Conservation (phyloP, 2,329 filamentous ascomycete genomes). For the Verticillium nubilum region DNA sequence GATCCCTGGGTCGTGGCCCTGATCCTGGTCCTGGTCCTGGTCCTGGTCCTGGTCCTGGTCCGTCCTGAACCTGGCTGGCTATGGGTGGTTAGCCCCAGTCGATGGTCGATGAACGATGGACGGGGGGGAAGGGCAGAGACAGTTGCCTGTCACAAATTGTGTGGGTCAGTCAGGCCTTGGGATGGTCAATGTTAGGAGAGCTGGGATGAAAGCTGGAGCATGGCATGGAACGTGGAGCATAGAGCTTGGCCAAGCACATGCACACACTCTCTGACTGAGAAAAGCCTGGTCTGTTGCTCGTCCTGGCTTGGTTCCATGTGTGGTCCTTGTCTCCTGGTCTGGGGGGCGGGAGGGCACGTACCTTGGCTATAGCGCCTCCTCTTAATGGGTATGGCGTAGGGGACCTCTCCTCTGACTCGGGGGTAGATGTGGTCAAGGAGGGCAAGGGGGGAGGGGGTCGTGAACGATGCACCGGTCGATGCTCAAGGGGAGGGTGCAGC, state of each 20-base stretch:
- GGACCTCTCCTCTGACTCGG: not conserved
- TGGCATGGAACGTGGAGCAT: not conserved
- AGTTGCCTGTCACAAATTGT: constrained; percentile 50
- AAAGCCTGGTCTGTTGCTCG: not conserved
- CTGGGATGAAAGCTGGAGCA: constrained; percentile 29
- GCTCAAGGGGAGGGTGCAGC: not conserved
- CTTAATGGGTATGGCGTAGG: constrained; percentile 25
- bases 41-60: not conserved
- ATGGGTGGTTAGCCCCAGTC: constrained; percentile 25
- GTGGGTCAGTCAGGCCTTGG: constrained; percentile 35
- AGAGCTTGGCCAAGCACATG: constrained; percentile 15
- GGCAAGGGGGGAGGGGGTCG: constrained; percentile 10
- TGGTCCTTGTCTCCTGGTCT: not conserved
- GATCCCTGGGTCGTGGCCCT: not conserved
- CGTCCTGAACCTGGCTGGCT: not conserved
- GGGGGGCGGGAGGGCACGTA: constrained; percentile 5
- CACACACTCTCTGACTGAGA: not conserved
- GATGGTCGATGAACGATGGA: constrained; percentile 8
- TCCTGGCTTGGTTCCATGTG: not conserved
- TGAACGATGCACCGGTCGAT: constrained; percentile 18
- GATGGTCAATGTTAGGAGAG: constrained; percentile 18
- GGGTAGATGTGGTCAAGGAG: constrained; percentile 2
- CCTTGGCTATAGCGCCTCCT: constrained; percentile 30
- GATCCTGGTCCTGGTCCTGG: not conserved
- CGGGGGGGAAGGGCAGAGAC: constrained; percentile 11